Percentiles rank a stretch among this genome's conserved stretches.
phyloP scores from a whole-genome alignment of 2,329 filamentous ascomycete genomes.

The Scedosporium dehoogii region DNA sequence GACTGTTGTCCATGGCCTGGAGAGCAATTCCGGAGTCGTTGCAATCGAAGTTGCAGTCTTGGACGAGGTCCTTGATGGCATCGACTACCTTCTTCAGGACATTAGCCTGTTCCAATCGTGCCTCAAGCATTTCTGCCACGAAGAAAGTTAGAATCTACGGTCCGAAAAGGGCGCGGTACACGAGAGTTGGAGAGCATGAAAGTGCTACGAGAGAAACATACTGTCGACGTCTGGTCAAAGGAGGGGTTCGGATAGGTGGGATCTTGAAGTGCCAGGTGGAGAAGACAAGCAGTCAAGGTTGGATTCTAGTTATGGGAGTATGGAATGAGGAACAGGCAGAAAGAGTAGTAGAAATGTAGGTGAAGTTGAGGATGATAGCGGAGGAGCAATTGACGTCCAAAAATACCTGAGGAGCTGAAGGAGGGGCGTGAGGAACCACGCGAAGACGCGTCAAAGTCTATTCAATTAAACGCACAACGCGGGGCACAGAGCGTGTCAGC shows the following conservation, averaged over 20 bases:
- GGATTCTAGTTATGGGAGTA: not conserved
- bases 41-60: conserved; percentile 99
- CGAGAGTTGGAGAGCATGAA: conserved; percentile 7
- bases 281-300: not conserved
- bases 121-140: conserved; percentile 69
- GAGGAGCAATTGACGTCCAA: not conserved
- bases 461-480: conserved; percentile 6
- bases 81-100: conserved; percentile 98
- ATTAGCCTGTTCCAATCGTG: conserved; percentile 87
- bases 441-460: conserved; percentile 5
- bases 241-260: not conserved
- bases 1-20: conserved; percentile 99
- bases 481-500: not conserved
- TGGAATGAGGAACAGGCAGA: not conserved
- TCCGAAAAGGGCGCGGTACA: not conserved
- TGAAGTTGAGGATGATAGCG: not conserved
- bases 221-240: not conserved
- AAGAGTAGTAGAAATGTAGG: not conserved
- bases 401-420: not conserved
- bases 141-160: conserved; percentile 1
- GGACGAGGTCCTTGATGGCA: conserved; percentile 97
- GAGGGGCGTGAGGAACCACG: conserved; percentile 1
- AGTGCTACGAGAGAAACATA: conserved; percentile 21
- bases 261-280: no score
- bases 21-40: conserved; percentile 98